Percentiles rank a stretch among this genome's conserved stretches.
Conservation (phyloP, 306 rosid species). For the Carpinus fangiana region DNA sequence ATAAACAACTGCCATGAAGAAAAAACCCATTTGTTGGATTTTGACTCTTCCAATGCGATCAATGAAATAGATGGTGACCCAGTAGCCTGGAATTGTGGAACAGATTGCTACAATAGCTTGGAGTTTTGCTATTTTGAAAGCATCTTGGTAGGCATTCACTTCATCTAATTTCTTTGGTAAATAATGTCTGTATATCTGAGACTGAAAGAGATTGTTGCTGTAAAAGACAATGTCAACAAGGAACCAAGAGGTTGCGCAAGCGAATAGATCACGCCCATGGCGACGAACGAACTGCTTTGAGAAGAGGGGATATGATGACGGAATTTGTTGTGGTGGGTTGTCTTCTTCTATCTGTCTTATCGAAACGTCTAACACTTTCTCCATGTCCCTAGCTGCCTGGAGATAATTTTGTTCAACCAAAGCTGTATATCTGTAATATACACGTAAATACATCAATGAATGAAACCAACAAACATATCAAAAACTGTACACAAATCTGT, state of each 20-base stretch:
- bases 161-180: rapidly evolving
- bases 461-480: too few species aligned
- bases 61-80: conserved; percentile 59
- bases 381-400: conserved; percentile 78
- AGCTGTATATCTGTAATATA: conserved; percentile 59
- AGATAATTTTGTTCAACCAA: conserved; percentile 60
- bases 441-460: background rate
- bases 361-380: conserved; percentile 57
- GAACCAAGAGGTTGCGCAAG: conserved; percentile 59
- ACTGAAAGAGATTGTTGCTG: conserved; percentile 70
- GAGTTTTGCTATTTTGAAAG: conserved; percentile 37
- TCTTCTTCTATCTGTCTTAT: conserved; percentile 53
- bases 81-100: conserved; percentile 80
- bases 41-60: conserved; percentile 67
- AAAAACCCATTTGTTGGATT: conserved; percentile 66
- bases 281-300: conserved; percentile 52
- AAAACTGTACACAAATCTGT: background rate
- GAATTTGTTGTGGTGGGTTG: conserved; percentile 4
- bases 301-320: conserved; percentile 38
- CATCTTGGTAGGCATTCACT: conserved; percentile 33
- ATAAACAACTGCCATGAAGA: conserved; percentile 53
- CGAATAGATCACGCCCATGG: conserved; percentile 69
- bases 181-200: conserved; percentile 40
- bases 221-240: conserved; percentile 71
- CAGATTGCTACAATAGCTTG: conserved; percentile 58